Conservation (phyloP, 2,329 filamentous ascomycete species). For the Arachnopeziza araneosa region DNA sequence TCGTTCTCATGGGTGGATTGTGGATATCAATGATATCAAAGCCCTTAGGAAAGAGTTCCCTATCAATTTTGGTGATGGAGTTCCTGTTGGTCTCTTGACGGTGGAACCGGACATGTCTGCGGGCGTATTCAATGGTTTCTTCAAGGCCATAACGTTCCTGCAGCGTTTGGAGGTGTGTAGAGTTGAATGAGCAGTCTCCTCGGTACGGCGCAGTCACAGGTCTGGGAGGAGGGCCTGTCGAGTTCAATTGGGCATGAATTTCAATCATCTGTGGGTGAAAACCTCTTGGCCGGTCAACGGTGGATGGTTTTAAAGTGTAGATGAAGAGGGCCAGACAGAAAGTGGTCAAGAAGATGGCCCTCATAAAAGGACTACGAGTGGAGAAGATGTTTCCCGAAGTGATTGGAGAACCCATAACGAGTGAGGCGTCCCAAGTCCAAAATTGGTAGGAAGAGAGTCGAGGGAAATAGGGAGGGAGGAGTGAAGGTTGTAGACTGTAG, state of each 20-base stretch:
- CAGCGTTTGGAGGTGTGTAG: slow-evolving; percentile 40
- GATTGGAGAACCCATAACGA: slow-evolving; percentile 22
- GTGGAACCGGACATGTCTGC: slow-evolving; percentile 48
- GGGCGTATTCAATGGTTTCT: slow-evolving; percentile 49
- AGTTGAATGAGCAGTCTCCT: slow-evolving; percentile 43
- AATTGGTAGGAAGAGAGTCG: neutral
- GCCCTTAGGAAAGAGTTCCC: slow-evolving; percentile 40
- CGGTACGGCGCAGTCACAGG: neutral
- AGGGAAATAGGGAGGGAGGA: neutral
- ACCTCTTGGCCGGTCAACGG: slow-evolving; percentile 1
- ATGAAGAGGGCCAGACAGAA: slow-evolving; percentile 22
- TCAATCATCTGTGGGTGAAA: slow-evolving; percentile 12
- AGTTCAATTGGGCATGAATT: slow-evolving; percentile 4
- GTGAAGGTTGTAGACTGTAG: neutral
- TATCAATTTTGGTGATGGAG: slow-evolving; percentile 45
- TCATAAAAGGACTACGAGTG: slow-evolving; percentile 19
- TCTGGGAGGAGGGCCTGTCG: neutral
- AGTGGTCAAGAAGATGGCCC: slow-evolving; percentile 17
- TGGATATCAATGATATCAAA: slow-evolving; percentile 45
- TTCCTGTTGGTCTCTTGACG: slow-evolving; percentile 45
- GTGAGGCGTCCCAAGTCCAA: neutral
- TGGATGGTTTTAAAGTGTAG: slow-evolving; percentile 16
- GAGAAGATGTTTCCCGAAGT: slow-evolving; percentile 13
- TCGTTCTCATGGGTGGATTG: slow-evolving; percentile 35
- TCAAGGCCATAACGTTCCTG: slow-evolving; percentile 43